Percentiles rank a stretch among this genome's conserved stretches.
Conservation (phyloP, 495 filamentous ascomycete species). For the Penicillium psychrofluorescens region DNA sequence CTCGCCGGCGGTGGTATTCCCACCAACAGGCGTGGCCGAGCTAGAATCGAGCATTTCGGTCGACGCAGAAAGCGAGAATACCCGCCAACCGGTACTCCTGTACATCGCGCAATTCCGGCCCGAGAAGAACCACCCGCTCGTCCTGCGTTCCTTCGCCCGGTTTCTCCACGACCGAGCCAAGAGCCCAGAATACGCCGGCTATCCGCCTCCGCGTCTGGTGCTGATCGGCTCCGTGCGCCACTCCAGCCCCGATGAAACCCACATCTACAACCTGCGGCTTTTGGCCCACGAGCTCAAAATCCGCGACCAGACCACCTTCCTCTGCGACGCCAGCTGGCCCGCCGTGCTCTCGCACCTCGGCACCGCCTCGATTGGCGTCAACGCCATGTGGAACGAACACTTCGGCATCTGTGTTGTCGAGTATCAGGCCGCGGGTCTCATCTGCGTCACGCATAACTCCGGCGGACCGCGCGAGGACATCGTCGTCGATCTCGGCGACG, state of each 20-base stretch:
- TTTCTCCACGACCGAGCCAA: constrained; percentile 49
- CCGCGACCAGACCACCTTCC: constrained; percentile 74
- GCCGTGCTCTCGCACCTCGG: constrained; percentile 73
- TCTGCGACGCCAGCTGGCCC: constrained; percentile 82
- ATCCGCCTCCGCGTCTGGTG: constrained; percentile 49
- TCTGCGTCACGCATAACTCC: constrained; percentile 84
- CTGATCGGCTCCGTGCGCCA: constrained; percentile 86
- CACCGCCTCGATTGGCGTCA: constrained; percentile 73
- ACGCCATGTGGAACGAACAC: constrained; percentile 99
- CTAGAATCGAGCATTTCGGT: constrained; percentile 66
- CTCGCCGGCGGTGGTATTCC: constrained; percentile 65
- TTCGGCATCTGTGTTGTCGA: constrained; percentile 98
- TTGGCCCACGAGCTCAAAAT: constrained; percentile 83
- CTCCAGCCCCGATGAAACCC: constrained; percentile 65
- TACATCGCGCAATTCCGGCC: constrained; percentile 97
- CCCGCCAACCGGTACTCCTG: constrained; percentile 62
- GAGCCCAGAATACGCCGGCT: constrained; percentile 30
- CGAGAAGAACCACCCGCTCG: constrained; percentile 87
- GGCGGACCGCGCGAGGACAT: constrained; percentile 93
- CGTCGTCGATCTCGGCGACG: constrained; percentile 68
- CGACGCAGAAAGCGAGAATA: constrained; percentile 53
- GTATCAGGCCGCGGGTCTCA: constrained; percentile 91
- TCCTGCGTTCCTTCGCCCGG: constrained; percentile 75
- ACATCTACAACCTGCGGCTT: constrained; percentile 85
- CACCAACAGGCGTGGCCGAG: constrained; percentile 82